phyloP scores from a whole-genome alignment of 148 eudicot species.

The Vaccinium myrtillus region DNA sequence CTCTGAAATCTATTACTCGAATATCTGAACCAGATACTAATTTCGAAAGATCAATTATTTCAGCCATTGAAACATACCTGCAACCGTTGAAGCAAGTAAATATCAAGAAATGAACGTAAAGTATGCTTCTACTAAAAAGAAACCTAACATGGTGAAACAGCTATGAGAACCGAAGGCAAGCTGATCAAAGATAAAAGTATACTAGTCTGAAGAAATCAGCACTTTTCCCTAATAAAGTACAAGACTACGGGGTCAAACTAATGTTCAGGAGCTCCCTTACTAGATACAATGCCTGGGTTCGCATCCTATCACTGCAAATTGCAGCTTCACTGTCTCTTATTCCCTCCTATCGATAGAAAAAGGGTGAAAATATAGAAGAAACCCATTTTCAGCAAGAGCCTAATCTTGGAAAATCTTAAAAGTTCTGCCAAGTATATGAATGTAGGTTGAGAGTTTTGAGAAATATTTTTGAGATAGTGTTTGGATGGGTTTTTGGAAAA shows the following conservation, averaged over 20 bases:
- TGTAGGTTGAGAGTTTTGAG: too few relatives aligned
- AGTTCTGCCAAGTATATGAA: neutral
- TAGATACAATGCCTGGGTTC: neutral
- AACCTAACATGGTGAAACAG: neutral
- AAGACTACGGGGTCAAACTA: neutral
- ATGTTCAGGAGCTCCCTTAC: neutral
- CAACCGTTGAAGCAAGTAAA: conserved; percentile 21
- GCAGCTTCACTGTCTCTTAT: neutral
- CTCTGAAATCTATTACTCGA: conserved; percentile 62
- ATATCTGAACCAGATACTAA: conserved; percentile 39
- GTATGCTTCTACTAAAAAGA: neutral
- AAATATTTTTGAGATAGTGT: too few relatives aligned
- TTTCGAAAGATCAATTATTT: conserved; percentile 71
- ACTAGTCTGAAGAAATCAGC: neutral
- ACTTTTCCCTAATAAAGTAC: neutral
- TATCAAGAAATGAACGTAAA: neutral
- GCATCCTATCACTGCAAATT: too few relatives aligned
- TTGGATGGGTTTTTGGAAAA: too few relatives aligned
- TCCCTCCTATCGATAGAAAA: neutral
- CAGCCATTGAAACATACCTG: conserved; percentile 86
- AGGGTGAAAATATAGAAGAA: neutral
- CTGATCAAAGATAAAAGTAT: neutral
- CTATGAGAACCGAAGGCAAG: conserved; percentile 3
- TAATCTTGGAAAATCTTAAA: neutral
- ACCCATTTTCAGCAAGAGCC: neutral